phyloP scores from a whole-genome alignment of 345 rosid species.

The Gynandropsis gynandra region DNA sequence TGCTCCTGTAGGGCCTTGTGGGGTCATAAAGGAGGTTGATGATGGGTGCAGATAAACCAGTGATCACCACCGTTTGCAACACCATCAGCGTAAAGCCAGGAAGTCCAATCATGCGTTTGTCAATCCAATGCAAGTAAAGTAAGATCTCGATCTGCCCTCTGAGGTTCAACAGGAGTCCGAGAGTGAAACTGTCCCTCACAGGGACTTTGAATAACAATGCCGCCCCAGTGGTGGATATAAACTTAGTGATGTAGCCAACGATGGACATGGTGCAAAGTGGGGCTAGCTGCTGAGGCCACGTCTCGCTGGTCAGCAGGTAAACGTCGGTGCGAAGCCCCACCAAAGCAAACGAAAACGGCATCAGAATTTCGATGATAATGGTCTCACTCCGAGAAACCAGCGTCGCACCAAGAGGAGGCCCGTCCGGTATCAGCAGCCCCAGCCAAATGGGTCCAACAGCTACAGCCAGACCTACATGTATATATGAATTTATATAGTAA shows the following conservation, averaged over 20 bases:
- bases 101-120: conserved; percentile 35
- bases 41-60: conserved; percentile 35
- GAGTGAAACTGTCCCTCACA: conserved; percentile 41
- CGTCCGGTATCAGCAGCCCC: conserved; percentile 57
- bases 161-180: conserved; percentile 51
- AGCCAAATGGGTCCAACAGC: conserved; percentile 55
- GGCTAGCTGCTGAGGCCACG: conserved; percentile 35
- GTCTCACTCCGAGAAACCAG: conserved; percentile 51
- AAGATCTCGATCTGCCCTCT: conserved; percentile 63
- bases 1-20: conserved; percentile 56
- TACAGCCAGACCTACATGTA: conserved; percentile 30
- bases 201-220: conserved; percentile 36
- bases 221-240: conserved; percentile 23
- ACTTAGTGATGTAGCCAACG: conserved; percentile 36
- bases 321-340: conserved; percentile 53
- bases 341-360: conserved; percentile 52
- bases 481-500: no score
- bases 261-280: conserved; percentile 37
- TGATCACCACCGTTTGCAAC: conserved; percentile 26
- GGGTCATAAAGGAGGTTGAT: conserved; percentile 66
- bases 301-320: conserved; percentile 18
- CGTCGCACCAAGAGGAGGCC: conserved; percentile 55
- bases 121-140: conserved; percentile 51
- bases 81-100: conserved; percentile 42
- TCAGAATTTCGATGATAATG: conserved; percentile 39